Percentiles rank a stretch among this genome's conserved stretches.
Conservation (phyloP, 2,329 filamentous ascomycete species). For the Dothistroma septosporum region DNA sequence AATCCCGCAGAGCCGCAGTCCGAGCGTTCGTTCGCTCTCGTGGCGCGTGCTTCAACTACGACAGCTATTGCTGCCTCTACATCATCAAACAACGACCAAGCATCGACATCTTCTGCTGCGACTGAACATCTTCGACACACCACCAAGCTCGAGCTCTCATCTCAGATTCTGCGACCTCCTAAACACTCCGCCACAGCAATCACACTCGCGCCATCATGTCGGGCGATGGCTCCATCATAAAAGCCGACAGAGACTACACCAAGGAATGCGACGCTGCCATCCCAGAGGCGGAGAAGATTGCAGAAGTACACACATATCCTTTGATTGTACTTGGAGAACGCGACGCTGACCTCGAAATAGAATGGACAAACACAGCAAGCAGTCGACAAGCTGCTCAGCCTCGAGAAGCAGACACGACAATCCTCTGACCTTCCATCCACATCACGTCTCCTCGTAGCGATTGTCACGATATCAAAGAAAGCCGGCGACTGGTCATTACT, state of each 20-base stretch:
- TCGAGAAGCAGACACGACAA: conserved; percentile 98
- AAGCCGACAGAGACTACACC: conserved; percentile 98
- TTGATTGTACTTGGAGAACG: background rate
- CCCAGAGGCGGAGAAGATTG: conserved; percentile 83
- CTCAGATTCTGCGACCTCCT: background rate
- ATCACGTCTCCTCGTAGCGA: conserved; percentile 77
- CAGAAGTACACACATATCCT: conserved; percentile 37
- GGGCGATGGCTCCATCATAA: conserved; percentile 65
- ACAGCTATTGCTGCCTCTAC: background rate
- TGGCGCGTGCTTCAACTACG: background rate
- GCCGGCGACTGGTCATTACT: conserved; percentile 88
- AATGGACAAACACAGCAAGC: conserved; percentile 72
- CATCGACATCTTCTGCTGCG: background rate
- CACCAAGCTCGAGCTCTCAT: background rate
- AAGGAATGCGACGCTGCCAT: conserved; percentile 92
- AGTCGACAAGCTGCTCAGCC: conserved; percentile 82
- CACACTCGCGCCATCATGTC: conserved; percentile 57
- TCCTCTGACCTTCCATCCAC: conserved; percentile 94
- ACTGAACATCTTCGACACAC: background rate
- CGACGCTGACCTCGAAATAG: conserved; percentile 40
- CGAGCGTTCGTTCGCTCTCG: background rate
- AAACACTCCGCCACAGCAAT: background rate
- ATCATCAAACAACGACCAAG: background rate
- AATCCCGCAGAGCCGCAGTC: background rate
- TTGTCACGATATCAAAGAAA: conserved; percentile 92